A percentile compares a stretch with the other conserved stretches of the same genome.
Conservation (phyloP, 2,329 filamentous ascomycete genomes). For the Cladophialophora psammophila region DNA sequence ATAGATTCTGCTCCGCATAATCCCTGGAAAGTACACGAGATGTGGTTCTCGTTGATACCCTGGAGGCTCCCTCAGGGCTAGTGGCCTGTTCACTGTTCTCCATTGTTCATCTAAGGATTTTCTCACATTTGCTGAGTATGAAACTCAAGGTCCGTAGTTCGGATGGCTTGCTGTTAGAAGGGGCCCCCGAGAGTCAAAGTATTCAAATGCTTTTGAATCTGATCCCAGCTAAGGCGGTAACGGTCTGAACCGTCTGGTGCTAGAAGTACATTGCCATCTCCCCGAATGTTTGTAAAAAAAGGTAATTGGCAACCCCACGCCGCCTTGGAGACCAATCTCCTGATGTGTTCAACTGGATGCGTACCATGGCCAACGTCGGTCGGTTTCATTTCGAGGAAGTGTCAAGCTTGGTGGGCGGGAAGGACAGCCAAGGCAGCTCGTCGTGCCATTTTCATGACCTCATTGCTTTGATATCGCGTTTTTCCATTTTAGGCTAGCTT, state of each 20-base stretch:
- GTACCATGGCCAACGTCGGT: neutral
- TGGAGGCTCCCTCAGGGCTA: slow-evolving; percentile 16
- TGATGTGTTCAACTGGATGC: neutral
- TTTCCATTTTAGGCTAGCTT: neutral
- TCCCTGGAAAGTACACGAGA: slow-evolving; percentile 21
- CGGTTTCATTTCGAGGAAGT: neutral
- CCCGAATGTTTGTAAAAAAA: neutral
- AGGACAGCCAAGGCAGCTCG: neutral
- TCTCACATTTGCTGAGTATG: neutral
- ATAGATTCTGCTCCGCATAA: slow-evolving; percentile 15
- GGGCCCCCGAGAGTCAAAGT: neutral
- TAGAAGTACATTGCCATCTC: neutral
- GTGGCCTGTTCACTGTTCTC: slow-evolving; percentile 16
- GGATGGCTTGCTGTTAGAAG: neutral
- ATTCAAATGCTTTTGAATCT: neutral
- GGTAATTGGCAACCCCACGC: neutral
- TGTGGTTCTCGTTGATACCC: neutral
- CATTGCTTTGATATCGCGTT: slow-evolving; percentile 1
- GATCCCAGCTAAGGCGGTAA: neutral
- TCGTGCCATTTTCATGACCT: slow-evolving; percentile 1
- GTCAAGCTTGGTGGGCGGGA: neutral
- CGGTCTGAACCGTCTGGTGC: neutral
- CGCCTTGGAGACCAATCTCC: neutral
- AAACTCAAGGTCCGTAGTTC: neutral
- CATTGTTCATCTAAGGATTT: slow-evolving; percentile 4